Evolutionary conservation across 1,139 yeast genomes (phyloP).

Genomic region (Blastobotrys raffinosifermentans): DNA sequence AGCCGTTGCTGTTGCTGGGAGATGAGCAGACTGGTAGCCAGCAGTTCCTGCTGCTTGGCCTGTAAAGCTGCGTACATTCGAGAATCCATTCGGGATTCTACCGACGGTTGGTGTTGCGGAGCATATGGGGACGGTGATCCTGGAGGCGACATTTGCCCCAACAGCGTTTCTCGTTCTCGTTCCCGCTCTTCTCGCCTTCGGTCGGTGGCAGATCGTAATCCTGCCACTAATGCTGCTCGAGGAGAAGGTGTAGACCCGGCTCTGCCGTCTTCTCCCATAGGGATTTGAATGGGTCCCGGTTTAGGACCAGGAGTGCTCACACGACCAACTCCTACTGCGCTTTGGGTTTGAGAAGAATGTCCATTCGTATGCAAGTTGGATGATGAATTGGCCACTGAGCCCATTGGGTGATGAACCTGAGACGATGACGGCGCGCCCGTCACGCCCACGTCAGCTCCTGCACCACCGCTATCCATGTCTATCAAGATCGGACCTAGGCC

Average conservation of each 20-base stretch:
- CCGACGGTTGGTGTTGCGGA: constrained; percentile 12
- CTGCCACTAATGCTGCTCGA: constrained; percentile 30
- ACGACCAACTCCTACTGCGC: no score
- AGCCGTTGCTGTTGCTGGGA: constrained; percentile 34
- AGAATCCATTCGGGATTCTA: constrained; percentile 8
- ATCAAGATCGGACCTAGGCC: no score
- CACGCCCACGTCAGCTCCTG: no score
- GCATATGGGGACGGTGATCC: constrained; percentile 13
- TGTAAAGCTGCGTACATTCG: constrained; percentile 30
- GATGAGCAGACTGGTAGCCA: constrained; percentile 28
- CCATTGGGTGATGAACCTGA: no score
- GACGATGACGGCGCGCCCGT: no score
- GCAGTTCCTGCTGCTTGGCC: constrained; percentile 37
- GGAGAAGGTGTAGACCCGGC: constrained; percentile 19
- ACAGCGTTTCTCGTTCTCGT: constrained; percentile 12
- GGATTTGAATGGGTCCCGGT: constrained; percentile 22
- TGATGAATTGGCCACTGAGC: no score
- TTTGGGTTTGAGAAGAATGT: no score
- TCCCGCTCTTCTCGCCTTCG: constrained; percentile 26
- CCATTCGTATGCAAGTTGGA: no score
- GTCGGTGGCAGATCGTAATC: constrained; percentile 30
- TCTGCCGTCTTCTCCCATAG: constrained; percentile 17
- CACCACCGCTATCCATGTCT: no score
- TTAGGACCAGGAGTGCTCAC: constrained; percentile 3
- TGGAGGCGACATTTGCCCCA: constrained; percentile 14